Evolutionary conservation across 73 alveolate genomes (phyloP).

Genomic region (Paramecium pentaurelia): DNA sequence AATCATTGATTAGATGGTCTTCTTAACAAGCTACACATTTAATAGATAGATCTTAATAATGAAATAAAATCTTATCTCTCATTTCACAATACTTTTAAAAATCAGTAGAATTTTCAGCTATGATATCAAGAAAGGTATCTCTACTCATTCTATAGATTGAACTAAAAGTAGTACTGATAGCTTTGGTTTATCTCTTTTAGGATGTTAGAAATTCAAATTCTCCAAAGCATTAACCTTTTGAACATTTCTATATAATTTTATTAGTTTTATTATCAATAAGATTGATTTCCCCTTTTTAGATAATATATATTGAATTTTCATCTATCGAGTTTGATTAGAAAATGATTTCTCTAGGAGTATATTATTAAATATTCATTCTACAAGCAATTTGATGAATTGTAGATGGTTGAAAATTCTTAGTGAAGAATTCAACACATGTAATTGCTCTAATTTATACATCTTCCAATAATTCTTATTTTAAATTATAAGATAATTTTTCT

Average conservation of each 20-base stretch:
- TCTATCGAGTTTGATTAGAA: not conserved
- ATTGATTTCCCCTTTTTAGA: not conserved
- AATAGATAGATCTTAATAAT: not conserved
- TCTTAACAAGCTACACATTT: not conserved
- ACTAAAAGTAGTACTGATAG: not conserved
- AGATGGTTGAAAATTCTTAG: not conserved
- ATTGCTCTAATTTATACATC: conserved; percentile 8
- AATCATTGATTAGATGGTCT: not conserved
- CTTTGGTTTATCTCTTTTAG: not conserved
- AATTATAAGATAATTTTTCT: not conserved
- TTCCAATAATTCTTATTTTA: not conserved
- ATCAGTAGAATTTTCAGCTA: not conserved
- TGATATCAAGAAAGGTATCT: not conserved
- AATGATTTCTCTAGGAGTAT: not conserved
- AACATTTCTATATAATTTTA: not conserved
- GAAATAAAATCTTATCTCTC: not conserved
- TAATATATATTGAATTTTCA: not conserved
- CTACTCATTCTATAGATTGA: not conserved
- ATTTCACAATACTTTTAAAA: not conserved
- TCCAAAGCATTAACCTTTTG: not conserved
- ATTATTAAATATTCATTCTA: not conserved
- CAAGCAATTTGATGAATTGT: not conserved
- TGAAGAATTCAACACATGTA: not conserved
- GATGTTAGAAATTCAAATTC: conserved; percentile 9
- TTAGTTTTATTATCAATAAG: not conserved